A percentile compares a stretch with the other conserved stretches of the same genome.
phyloP scores from a whole-genome alignment of 106 monocot genomes.

The Apostasia shenzhenica region DNA sequence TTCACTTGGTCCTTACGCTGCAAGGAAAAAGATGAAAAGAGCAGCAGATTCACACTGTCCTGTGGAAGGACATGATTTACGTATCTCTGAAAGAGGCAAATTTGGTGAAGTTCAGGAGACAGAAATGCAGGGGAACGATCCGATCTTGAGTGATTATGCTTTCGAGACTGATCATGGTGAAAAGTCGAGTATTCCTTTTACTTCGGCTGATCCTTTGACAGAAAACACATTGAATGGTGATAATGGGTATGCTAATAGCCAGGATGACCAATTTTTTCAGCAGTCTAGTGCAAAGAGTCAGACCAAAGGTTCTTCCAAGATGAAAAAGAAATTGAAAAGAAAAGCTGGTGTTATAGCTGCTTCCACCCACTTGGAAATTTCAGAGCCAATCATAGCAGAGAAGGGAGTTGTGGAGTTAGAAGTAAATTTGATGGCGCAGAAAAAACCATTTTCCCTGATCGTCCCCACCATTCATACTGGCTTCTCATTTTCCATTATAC shows the following conservation, averaged over 20 bases:
- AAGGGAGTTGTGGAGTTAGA: constrained; percentile 25
- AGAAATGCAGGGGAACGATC: background rate
- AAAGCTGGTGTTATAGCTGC: constrained; percentile 22
- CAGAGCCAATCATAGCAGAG: constrained; percentile 20
- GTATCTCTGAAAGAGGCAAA: constrained; percentile 22
- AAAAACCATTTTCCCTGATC: constrained; percentile 62
- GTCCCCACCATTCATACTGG: constrained; percentile 75
- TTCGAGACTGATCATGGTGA: constrained; percentile 22
- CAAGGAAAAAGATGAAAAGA: constrained; percentile 36
- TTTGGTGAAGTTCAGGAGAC: constrained; percentile 15
- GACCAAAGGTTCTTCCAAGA: constrained; percentile 18
- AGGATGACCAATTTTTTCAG: constrained; percentile 16
- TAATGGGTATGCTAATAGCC: constrained; percentile 20
- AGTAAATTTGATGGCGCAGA: constrained; percentile 25
- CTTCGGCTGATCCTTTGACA: constrained; percentile 25
- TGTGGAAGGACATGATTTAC: constrained; percentile 12
- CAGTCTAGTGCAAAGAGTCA: constrained; percentile 33
- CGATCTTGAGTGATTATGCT: constrained; percentile 3
- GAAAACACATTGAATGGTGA: constrained; percentile 48
- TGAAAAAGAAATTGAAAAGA: constrained; percentile 70
- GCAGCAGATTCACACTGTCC: constrained; percentile 8
- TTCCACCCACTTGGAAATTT: constrained; percentile 4
- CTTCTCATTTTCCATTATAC: constrained; percentile 92
- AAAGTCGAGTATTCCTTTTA: constrained; percentile 20
- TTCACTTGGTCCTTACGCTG: constrained; percentile 14